Evolutionary conservation across 1,284 basidiomycete genomes (phyloP).

Genomic region (Trichosporon faecale): DNA sequence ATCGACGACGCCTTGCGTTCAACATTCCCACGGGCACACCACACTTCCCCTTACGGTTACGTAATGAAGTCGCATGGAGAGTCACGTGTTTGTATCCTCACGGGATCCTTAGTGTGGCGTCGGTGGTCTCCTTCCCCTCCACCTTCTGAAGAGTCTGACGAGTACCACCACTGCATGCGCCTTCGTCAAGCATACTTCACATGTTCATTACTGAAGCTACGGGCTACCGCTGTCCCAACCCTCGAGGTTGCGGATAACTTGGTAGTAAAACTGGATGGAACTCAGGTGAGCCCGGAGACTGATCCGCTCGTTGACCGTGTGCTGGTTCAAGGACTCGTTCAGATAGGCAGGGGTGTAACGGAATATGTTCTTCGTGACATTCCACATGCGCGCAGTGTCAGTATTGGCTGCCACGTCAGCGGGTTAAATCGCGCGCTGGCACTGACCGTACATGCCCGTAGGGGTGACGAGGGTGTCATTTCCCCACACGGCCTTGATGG

Average conservation of each 20-base stretch:
- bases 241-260: conserved; percentile 53
- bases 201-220: neutral
- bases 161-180: too few relatives aligned
- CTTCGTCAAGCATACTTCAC: too few relatives aligned
- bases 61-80: too few relatives aligned
- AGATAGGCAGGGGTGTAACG: conserved; percentile 51
- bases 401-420: conserved; percentile 11
- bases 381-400: conserved; percentile 43
- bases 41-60: too few relatives aligned
- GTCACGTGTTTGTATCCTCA: too few relatives aligned
- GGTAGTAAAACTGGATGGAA: conserved; percentile 54
- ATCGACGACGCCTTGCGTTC: too few relatives aligned
- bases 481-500: conserved; percentile 48
- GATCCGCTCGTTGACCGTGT: conserved; percentile 56
- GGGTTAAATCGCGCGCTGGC: conserved; percentile 13
- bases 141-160: too few relatives aligned
- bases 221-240: conserved; percentile 32
- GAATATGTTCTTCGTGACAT: conserved; percentile 53
- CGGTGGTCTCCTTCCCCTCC: too few relatives aligned
- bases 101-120: too few relatives aligned
- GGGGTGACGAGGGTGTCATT: conserved; percentile 53
- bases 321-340: conserved; percentile 48
- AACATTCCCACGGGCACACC: too few relatives aligned
- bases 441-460: conserved; percentile 49
- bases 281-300: conserved; percentile 50